Evolutionary conservation across 2,329 filamentous ascomycete genomes (phyloP).

Genomic region (Scedosporium apiospermum): DNA sequence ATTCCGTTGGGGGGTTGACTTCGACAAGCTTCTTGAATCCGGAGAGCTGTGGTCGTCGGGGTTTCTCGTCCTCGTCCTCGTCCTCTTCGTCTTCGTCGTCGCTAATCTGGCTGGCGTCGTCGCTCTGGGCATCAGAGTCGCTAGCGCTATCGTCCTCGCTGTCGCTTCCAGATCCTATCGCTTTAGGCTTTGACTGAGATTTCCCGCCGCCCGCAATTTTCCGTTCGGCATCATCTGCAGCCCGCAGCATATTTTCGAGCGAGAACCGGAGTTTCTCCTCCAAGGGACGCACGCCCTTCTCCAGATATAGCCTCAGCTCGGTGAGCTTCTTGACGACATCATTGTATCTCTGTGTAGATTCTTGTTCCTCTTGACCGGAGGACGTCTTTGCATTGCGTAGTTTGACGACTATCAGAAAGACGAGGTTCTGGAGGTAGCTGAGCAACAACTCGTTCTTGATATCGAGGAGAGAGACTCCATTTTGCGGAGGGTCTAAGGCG

Average conservation of each 20-base stretch:
- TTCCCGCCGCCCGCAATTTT: slow-evolving; percentile 10
- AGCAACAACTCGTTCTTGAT: slow-evolving; percentile 96
- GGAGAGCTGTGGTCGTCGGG: slow-evolving; percentile 8
- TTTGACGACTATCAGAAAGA: slow-evolving; percentile 77
- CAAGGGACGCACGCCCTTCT: slow-evolving; percentile 82
- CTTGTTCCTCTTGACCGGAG: background rate
- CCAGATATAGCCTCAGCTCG: slow-evolving; percentile 83
- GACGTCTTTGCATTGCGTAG: slow-evolving; percentile 45
- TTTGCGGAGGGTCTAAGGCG: slow-evolving; percentile 61
- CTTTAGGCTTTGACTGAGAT: slow-evolving; percentile 17
- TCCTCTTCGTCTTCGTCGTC: slow-evolving; percentile 25
- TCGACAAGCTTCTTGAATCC: background rate
- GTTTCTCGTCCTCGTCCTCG: slow-evolving; percentile 14
- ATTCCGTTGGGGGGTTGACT: slow-evolving; percentile 14
- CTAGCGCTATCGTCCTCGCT: slow-evolving; percentile 17
- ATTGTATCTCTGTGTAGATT: slow-evolving; percentile 17
- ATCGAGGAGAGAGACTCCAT: slow-evolving; percentile 90
- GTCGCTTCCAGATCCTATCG: slow-evolving; percentile 18
- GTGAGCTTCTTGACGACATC: slow-evolving; percentile 75
- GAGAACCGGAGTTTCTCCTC: slow-evolving; percentile 91
- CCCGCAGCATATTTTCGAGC: slow-evolving; percentile 86
- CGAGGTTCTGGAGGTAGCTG: slow-evolving; percentile 89
- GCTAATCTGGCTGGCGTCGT: slow-evolving; percentile 24
- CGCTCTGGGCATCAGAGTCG: slow-evolving; percentile 20
- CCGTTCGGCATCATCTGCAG: slow-evolving; percentile 64